Base-by-base conservation (phyloP, 1,284 basidiomycete species). In the Ustilago tritici region DNA sequence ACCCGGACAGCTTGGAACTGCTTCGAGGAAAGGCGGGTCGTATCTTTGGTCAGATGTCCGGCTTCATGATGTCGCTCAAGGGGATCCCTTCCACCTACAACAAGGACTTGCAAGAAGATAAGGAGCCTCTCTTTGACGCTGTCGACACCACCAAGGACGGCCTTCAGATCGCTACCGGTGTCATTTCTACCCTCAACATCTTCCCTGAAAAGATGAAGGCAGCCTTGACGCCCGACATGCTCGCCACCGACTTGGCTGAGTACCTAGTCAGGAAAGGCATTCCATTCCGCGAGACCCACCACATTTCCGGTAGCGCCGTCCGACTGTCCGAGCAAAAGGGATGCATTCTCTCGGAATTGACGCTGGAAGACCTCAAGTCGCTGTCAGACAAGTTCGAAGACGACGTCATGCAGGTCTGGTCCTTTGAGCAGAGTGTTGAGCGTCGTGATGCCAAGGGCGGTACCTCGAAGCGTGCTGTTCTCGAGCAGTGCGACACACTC, bases 101-200 rank as follows among this genome's bases (percentile, higher is more conserved):
- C 89, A 99, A 99, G 88, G 96, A 99, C 87, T 88, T 99, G 68
- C 96, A 99, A 87, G 97, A 99, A 87, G 95, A 97, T 87, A 98
- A 99, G 88, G 96, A 99, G 86, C 95, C 96, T 0, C 88, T 99
- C 63, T 99, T 98, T 80, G 96, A 99, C 85, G 89, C 92, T 9
- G 93, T 96, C 40, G 94, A 97, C 85, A 98, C 93, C 38, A 88
- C 97, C 46, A 91, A 91, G n/a, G 92, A 94, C 46, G 95, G 92
- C 53, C 90, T 98, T 82, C 91, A 92, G 84, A 98, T 99, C 78
- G 92, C 95, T 3, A 94, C 97, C 83, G 96, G 96, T 36, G 96
- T 98, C 46, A 89, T 99, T 78, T 92, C 93, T 32, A 98, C 96
- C 1, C 88, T 94, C 78, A 81, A 87, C 85, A 92, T 98, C 60